Base-by-base conservation (phyloP, 352 stramenopile genomes). In the Aphanomyces stellatus region DNA sequence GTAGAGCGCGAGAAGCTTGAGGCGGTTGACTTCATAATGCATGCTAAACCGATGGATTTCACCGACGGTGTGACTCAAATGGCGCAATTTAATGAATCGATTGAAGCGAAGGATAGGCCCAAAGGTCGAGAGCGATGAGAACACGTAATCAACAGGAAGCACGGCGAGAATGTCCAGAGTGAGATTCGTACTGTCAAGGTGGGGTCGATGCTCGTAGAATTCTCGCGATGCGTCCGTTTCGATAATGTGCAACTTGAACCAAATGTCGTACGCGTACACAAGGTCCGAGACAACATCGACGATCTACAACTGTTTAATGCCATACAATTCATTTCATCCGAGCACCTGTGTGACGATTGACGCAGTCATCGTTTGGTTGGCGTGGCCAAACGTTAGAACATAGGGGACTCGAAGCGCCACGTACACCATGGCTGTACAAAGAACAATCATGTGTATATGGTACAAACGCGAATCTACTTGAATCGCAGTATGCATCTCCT, bases 311-410 rank as follows among this genome's bases (percentile, higher is more conserved):
- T 28, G 19, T 0, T 22, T 22, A 53, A 28, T 53, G 46, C 13
- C n/a, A 7, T 35, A 7, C 35, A 57, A 51, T 79, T 83, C 4
- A 77, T 80, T 62, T 90, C n/a, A n/a, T n/a, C n/a, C n/a, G n/a
- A n/a, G n/a, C n/a, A n/a, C n/a, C n/a, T n/a, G n/a, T n/a, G n/a
- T n/a, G n/a, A n/a, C n/a, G n/a, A n/a, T n/a, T n/a, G n/a, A n/a
- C n/a, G n/a, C n/a, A n/a, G n/a, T n/a, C n/a, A n/a, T n/a, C n/a
- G n/a, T n/a, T n/a, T n/a, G n/a, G n/a, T n/a, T n/a, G n/a, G n/a
- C 77, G 48, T 84, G 88, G 55, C 85, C 70, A 55, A 92, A 86
- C 33, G 81, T 82, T 41, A 92, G 72, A 0, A 82, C 79, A 8
- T 90, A 71, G 11, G 80, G 81, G 4, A 90, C 62, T 13, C 75